phyloP scores from a whole-genome alignment of 345 rosid species.

The Syzygium grande region DNA sequence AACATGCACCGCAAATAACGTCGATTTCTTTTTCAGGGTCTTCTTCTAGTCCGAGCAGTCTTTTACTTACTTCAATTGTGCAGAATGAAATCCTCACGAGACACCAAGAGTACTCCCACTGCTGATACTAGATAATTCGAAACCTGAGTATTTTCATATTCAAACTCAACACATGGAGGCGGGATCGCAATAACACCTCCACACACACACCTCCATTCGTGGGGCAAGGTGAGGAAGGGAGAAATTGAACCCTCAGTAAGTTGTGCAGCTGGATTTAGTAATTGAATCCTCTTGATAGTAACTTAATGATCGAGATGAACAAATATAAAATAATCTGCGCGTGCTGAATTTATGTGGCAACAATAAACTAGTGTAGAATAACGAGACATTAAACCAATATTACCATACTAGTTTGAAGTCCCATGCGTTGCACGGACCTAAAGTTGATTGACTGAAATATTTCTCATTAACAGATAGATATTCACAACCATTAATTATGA shows the following conservation, averaged over 20 bases:
- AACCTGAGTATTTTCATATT: neutral
- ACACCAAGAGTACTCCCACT: neutral
- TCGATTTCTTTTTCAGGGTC: neutral
- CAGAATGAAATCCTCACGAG: neutral
- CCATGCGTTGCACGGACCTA: neutral
- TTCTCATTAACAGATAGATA: neutral
- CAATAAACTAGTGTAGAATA: neutral
- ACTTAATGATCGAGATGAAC: neutral
- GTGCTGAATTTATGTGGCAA: neutral
- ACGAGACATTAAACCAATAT: too few species aligned
- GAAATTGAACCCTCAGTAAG: neutral
- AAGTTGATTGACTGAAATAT: neutral
- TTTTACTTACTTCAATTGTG: neutral
- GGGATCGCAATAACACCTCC: neutral
- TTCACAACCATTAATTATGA: neutral
- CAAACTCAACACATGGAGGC: neutral
- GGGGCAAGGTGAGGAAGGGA: neutral
- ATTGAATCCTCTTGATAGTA: neutral
- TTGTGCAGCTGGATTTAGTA: neutral
- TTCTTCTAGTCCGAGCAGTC: neutral
- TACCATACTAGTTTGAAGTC: neutral
- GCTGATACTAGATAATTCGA: neutral
- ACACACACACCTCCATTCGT: neutral
- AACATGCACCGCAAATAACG: neutral
- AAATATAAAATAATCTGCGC: neutral